Evolutionary conservation across 2,329 filamentous ascomycete species (phyloP), one percentile per base, ranked within the genome.

Genomic region (Blumeriella jaapii): DNA sequence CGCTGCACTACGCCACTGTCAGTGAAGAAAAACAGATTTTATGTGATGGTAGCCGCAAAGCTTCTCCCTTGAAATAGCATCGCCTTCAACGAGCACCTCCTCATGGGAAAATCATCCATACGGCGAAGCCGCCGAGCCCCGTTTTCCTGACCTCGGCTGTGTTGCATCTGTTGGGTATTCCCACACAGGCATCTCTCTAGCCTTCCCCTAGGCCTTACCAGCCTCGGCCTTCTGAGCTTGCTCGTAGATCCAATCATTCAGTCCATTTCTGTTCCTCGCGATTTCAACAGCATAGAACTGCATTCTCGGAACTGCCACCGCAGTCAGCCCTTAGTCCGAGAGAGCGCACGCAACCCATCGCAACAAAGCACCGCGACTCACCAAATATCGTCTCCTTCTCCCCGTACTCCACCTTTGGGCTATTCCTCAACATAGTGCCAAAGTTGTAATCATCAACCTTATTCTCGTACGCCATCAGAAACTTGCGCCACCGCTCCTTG

Each of bases 211-310:
- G 13, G 17, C 20, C 25, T 38, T 40, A 23, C 42, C 43, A 2
- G 39, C 39, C 71, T 42, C 22, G 49, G 71, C 65, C 37, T 69
- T 67, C 52, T 89, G 76, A 1, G 78, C 74, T 58, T 83, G 71
- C 62, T 96, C 87, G 60, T 89, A 91, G 44, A 98, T 76, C 91
- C 91, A 98, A 61, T 98, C 91, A 55, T 98, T 98, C 39, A 96
- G 63, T 17, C 89, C 89, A 35, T 73, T 72, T 41, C 79, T 79
- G 62, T 98, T 98, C 50, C 78, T 78, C 32, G 71, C 68, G 47
- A 79, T 82, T 56, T 85, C 81, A 42, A 86, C 65, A 20, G 82
- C 82, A 53, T 87, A 87, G 58, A 87, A 87, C 55, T 85, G 80
- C 80, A 87, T 87, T 17, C 69, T 61, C 20, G 69, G 69, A 5